These are phyloP conservation scores for Pythium volutum DNA, from an alignment of 352 stramenopile species.

Conservation along the genomic window DNA sequence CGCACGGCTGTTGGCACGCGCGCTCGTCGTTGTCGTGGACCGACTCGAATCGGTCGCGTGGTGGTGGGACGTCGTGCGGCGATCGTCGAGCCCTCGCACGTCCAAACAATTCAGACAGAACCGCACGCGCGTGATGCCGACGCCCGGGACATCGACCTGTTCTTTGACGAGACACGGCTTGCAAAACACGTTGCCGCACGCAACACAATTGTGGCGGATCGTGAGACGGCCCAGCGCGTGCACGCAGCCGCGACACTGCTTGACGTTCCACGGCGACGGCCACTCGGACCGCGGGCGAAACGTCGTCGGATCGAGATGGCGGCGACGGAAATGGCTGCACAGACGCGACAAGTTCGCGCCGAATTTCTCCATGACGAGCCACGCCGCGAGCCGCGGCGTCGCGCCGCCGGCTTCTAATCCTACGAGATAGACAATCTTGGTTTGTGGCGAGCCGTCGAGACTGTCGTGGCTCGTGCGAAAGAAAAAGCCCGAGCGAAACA, in stretches of 20 bases:
- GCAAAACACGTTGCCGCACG: constrained; percentile 53
- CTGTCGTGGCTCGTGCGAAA: constrained; percentile 18
- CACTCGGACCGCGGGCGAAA: constrained; percentile 52
- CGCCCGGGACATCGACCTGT: constrained; percentile 10
- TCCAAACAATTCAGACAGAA: constrained; percentile 11
- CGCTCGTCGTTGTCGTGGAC: too few species aligned
- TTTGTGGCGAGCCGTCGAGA: constrained; percentile 16
- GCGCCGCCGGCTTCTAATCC: constrained; percentile 37
- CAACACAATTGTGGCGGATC: constrained; percentile 44
- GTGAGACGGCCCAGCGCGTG: constrained; percentile 38
- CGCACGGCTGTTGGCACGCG: too few species aligned
- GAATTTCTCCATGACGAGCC: constrained; percentile 44
- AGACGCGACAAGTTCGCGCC: constrained; percentile 37
- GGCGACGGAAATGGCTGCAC: constrained; percentile 46
- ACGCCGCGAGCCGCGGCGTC: constrained; percentile 31
- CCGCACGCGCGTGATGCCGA: not conserved
- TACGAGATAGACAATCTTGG: constrained; percentile 64
- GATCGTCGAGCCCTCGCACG: not conserved
- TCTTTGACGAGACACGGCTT: constrained; percentile 30
- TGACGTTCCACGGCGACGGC: constrained; percentile 26
- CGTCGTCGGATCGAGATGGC: constrained; percentile 38
- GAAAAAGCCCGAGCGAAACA: constrained; percentile 57
- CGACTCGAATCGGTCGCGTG: not conserved
- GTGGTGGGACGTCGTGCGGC: not conserved
- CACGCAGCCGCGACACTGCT: constrained; percentile 21